phyloP scores from a whole-genome alignment of 345 rosid species.

The Barbarea vulgaris region DNA sequence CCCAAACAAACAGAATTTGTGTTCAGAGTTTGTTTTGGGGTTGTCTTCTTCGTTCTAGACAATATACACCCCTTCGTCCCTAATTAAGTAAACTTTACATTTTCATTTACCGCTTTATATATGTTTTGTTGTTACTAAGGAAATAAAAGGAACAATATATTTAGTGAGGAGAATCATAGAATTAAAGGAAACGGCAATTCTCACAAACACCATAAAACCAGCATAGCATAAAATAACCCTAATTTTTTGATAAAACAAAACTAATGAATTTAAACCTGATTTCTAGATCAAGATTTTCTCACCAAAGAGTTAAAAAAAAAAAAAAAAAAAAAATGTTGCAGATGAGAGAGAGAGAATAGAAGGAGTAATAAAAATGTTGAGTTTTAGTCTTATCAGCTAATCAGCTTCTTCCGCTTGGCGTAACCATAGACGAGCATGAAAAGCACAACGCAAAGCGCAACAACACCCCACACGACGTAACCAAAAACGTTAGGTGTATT shows the following conservation, averaged over 20 bases:
- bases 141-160: too few relatives aligned
- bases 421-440: slow-evolving; percentile 68
- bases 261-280: too few relatives aligned
- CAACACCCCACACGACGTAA: slow-evolving; percentile 50
- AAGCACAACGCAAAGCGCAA: slow-evolving; percentile 55
- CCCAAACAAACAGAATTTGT: not conserved
- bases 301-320: too few relatives aligned
- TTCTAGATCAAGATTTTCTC: too few relatives aligned
- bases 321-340: not conserved
- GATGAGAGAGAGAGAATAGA: too few relatives aligned
- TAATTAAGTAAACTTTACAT: not conserved
- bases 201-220: not conserved
- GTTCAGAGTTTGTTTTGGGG: not conserved
- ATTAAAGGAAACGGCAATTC: not conserved
- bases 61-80: not conserved
- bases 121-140: not conserved
- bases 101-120: not conserved
- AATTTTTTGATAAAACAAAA: too few relatives aligned
- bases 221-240: too few relatives aligned
- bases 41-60: not conserved
- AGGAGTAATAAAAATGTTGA: not conserved
- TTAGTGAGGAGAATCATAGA: not conserved
- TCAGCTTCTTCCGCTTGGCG: slow-evolving; percentile 88
- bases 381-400: slow-evolving; percentile 11
- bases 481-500: slow-evolving; percentile 44